Percentiles rank a stretch among this genome's conserved stretches.
Evolutionary conservation across 2,329 filamentous ascomycete species (phyloP).

Genomic region (Paracorniculantispora psalliotae): DNA sequence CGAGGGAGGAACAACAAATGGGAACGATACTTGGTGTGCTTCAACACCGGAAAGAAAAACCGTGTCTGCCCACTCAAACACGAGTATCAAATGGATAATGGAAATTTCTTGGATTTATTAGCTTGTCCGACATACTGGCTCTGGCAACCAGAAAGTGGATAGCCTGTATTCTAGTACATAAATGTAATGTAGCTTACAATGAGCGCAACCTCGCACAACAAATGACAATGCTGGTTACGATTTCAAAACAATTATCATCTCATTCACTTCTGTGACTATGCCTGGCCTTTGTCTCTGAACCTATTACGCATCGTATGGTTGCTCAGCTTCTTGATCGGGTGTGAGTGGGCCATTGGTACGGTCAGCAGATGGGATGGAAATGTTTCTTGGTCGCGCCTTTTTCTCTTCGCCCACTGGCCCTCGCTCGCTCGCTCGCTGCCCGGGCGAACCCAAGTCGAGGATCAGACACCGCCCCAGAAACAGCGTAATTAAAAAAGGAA

Average conservation of each 20-base stretch:
- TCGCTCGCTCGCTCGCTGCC: not conserved
- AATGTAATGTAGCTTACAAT: slow-evolving; percentile 7
- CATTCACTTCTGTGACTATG: not conserved
- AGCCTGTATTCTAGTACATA: slow-evolving; percentile 8
- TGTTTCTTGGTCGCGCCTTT: not conserved
- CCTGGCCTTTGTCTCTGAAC: not conserved
- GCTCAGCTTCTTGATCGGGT: not conserved
- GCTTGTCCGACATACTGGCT: not conserved
- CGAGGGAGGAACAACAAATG: not conserved
- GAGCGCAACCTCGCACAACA: not conserved
- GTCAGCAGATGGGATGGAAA: not conserved
- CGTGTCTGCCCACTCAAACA: not conserved
- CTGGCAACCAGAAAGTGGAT: not conserved
- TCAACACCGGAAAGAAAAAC: not conserved
- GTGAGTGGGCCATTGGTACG: not conserved
- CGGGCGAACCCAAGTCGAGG: not conserved
- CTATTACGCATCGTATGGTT: not conserved
- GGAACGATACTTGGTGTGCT: not conserved
- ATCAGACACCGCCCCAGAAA: not conserved
- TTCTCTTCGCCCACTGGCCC: not conserved
- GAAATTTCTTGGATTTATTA: not conserved
- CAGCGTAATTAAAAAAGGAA: not conserved
- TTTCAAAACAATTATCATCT: not conserved
- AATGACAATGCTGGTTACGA: not conserved
- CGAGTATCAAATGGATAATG: slow-evolving; percentile 1